Percentiles rank a stretch among this genome's conserved stretches.
phyloP scores from a whole-genome alignment of 2,329 filamentous ascomycete species.

The Alternaria tenuissima region DNA sequence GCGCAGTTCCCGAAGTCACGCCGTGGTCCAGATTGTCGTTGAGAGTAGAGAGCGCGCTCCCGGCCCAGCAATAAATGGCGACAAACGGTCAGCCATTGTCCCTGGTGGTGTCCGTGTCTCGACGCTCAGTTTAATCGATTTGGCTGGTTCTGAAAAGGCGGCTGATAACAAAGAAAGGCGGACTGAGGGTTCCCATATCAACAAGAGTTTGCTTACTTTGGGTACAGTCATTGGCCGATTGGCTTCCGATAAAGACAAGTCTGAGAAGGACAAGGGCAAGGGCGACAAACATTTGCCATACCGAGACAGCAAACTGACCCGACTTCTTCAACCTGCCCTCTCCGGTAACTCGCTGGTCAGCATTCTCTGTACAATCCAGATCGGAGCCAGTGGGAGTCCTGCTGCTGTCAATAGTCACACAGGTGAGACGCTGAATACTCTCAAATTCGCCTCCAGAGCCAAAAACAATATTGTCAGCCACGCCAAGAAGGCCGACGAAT shows the following conservation, averaged over 20 bases:
- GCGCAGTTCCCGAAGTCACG: constrained; percentile 95
- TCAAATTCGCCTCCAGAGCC: constrained; percentile 95
- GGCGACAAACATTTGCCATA: constrained; percentile 96
- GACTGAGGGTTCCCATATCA: constrained; percentile 96
- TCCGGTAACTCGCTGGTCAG: constrained; percentile 95
- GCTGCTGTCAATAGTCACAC: constrained; percentile 78
- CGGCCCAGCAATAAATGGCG: constrained; percentile 53
- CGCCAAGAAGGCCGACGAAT: constrained; percentile 93
- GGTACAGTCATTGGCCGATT: constrained; percentile 94
- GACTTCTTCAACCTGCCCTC: constrained; percentile 88
- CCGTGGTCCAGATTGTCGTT: constrained; percentile 97
- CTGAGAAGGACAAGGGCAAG: constrained; percentile 73
- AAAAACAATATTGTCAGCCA: constrained; percentile 99
- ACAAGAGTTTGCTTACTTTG: constrained; percentile 94
- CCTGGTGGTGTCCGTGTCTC: constrained; percentile 95
- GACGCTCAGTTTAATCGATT: constrained; percentile 92
- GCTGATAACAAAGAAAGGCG: constrained; percentile 94
- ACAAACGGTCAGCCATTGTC: constrained; percentile 51
- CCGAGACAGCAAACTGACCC: constrained; percentile 95
- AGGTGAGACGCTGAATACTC: constrained; percentile 88
- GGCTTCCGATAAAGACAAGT: constrained; percentile 86
- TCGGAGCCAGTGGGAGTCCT: constrained; percentile 77
- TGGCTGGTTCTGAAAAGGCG: constrained; percentile 94
- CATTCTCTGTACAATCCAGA: constrained; percentile 95
- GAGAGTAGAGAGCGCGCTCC: constrained; percentile 90